Evolutionary conservation across 305 asterid species (phyloP).

Genomic region (Fraxinus floribunda): DNA sequence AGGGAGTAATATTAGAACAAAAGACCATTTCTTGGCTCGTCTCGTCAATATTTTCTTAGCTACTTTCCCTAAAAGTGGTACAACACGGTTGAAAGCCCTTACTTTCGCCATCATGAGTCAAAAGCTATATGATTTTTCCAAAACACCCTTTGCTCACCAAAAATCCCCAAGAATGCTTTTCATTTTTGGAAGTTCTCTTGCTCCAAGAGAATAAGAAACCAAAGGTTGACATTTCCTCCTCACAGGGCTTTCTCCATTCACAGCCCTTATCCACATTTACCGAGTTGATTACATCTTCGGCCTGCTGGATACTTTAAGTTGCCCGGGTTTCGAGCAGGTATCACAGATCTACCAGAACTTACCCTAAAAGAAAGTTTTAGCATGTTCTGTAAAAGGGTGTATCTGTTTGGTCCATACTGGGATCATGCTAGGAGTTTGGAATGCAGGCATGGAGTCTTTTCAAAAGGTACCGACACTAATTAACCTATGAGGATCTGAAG

Average conservation of each 20-base stretch:
- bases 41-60: background rate
- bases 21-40: background rate
- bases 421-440: constrained; percentile 7
- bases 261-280: background rate
- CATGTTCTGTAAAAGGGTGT: background rate
- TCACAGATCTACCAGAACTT: background rate
- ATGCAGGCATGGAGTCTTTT: background rate
- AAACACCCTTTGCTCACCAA: background rate
- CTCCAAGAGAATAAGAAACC: background rate
- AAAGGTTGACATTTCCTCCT: background rate
- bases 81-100: constrained; percentile 6
- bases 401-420: constrained; percentile 6
- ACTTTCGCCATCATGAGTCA: background rate
- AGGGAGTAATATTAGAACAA: background rate
- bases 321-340: background rate
- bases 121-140: background rate
- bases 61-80: background rate
- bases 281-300: background rate
- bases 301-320: background rate
- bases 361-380: background rate
- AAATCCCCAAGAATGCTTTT: constrained; percentile 1
- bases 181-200: background rate
- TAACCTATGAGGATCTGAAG: constrained; percentile 7
- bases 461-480: background rate
- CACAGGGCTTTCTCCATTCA: background rate